Evolutionary conservation across 2,329 filamentous ascomycete species (phyloP).

Genomic region (Phialophora verrucosa): DNA sequence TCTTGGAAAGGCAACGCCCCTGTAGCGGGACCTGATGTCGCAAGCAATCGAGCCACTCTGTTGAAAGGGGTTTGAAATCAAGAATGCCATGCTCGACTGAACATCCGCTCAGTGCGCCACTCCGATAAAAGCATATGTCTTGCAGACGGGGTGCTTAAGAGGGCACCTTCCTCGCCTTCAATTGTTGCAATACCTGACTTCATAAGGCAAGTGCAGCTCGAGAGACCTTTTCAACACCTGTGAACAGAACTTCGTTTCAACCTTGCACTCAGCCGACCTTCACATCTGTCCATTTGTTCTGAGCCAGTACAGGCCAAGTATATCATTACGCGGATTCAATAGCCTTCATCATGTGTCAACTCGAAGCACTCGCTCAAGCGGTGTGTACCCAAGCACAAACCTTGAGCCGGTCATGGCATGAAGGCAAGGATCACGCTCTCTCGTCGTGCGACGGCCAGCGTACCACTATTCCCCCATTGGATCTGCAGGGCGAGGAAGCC

Average conservation of each 20-base stretch:
- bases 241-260: neutral
- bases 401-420: slow-evolving; percentile 27
- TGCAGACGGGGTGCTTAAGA: neutral
- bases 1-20: neutral
- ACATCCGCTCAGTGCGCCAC: neutral
- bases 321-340: neutral
- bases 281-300: neutral
- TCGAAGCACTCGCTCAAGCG: slow-evolving; percentile 19
- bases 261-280: neutral
- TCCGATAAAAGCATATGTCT: neutral
- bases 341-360: slow-evolving; percentile 19
- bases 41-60: neutral
- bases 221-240: neutral
- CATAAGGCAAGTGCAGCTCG: neutral
- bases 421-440: slow-evolving; percentile 14
- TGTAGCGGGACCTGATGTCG: neutral
- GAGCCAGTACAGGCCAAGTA: neutral
- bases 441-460: slow-evolving; percentile 17
- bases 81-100: neutral
- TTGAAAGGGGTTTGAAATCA: neutral
- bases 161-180: neutral
- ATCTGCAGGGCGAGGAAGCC: slow-evolving; percentile 21
- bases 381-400: slow-evolving; percentile 17
- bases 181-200: neutral
- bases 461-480: slow-evolving; percentile 19